phyloP scores from a whole-genome alignment of 1,284 basidiomycete genomes.

The Cerrena zonata region DNA sequence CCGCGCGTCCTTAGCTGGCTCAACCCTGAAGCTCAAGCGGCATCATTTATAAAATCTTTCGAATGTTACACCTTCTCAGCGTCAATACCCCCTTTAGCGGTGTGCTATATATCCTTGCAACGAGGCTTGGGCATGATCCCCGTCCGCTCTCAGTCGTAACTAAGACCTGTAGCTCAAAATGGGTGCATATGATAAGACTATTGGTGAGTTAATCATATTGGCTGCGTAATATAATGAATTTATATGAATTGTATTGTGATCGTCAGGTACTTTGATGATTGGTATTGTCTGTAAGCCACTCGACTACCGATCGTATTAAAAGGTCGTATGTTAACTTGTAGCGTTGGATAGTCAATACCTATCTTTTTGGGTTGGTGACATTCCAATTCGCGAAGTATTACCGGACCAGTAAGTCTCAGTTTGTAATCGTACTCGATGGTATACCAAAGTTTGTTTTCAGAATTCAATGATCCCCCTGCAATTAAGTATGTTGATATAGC shows the following conservation, averaged over 20 bases:
- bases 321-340: background rate
- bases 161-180: slow-evolving; percentile 2
- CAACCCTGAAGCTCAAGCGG: too few relatives aligned
- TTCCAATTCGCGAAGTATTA: slow-evolving; percentile 44
- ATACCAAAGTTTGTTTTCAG: slow-evolving; percentile 20
- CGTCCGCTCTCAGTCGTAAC: background rate
- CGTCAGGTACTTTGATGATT: slow-evolving; percentile 12
- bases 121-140: background rate
- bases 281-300: slow-evolving; percentile 13
- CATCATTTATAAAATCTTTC: too few relatives aligned
- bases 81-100: background rate
- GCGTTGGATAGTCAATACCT: slow-evolving; percentile 41
- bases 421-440: background rate
- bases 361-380: slow-evolving; percentile 44
- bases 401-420: slow-evolving; percentile 34
- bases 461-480: slow-evolving; percentile 39
- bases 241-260: too few relatives aligned
- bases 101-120: background rate
- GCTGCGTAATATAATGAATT: too few relatives aligned
- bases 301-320: background rate
- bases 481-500: slow-evolving; percentile 28
- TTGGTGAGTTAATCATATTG: slow-evolving; percentile 4
- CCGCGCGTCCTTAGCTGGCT: too few relatives aligned
- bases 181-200: slow-evolving; percentile 11
- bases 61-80: background rate